These are phyloP conservation scores for Phenoliferia sp. DNA, from an alignment of 1,284 basidiomycete species.

Conservation along the genomic window DNA sequence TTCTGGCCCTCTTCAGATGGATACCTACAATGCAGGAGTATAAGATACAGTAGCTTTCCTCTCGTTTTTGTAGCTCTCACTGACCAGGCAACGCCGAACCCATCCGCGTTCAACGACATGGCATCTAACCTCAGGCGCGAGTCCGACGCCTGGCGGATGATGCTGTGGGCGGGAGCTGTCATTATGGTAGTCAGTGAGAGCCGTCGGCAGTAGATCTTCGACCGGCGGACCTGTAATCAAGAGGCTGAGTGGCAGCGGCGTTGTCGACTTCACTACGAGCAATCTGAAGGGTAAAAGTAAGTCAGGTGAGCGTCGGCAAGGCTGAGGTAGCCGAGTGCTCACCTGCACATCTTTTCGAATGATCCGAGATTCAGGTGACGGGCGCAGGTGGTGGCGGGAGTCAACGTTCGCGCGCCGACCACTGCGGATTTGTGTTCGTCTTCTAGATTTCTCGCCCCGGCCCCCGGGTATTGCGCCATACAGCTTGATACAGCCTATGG, in stretches of 20 bases:
- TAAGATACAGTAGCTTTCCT: not conserved
- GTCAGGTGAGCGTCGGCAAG: not conserved
- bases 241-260: slow-evolving; percentile 34
- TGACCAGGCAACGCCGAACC: slow-evolving; percentile 95
- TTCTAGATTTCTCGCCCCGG: no score
- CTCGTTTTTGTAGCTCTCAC: not conserved
- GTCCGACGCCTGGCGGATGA: slow-evolving; percentile 93
- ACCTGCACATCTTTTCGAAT: not conserved
- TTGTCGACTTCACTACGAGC: slow-evolving; percentile 35
- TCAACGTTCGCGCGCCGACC: no score
- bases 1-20: slow-evolving; percentile 69
- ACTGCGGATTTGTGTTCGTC: no score
- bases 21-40: slow-evolving; percentile 39
- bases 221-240: slow-evolving; percentile 43
- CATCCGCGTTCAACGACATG: slow-evolving; percentile 76
- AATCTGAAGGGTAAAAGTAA: slow-evolving; percentile 13
- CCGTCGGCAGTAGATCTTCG: no score
- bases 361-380: not conserved
- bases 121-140: slow-evolving; percentile 66
- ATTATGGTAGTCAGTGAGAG: not conserved
- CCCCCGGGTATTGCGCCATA: no score
- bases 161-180: slow-evolving; percentile 74
- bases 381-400: not conserved
- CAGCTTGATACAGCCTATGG: no score
- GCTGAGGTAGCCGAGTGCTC: not conserved